Conservation (phyloP, 2,329 filamentous ascomycete genomes). For the Arthrobotrys iridis region DNA sequence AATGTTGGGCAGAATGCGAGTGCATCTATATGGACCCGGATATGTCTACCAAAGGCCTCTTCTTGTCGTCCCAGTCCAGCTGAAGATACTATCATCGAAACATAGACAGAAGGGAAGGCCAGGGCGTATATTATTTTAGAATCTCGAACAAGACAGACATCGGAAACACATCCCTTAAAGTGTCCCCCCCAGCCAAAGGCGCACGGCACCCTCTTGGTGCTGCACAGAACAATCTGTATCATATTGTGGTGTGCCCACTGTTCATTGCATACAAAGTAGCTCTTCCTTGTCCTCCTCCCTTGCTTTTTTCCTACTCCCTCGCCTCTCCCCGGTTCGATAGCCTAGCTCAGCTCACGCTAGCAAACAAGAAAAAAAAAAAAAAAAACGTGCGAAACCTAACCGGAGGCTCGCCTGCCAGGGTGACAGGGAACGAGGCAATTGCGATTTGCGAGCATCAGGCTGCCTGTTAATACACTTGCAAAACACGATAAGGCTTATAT, state of each 20-base stretch:
- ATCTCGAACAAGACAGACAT: constrained; percentile 39
- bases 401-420: constrained; percentile 49
- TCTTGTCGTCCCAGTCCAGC: constrained; percentile 9
- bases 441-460: constrained; percentile 40
- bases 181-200: constrained; percentile 51
- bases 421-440: constrained; percentile 48
- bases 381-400: constrained; percentile 41
- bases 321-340: constrained; percentile 34
- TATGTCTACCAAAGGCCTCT: constrained; percentile 10
- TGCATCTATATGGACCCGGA: constrained; percentile 5
- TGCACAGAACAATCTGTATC: constrained; percentile 17
- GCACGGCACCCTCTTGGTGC: constrained; percentile 46
- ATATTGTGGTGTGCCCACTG: not conserved
- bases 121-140: constrained; percentile 31
- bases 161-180: constrained; percentile 53
- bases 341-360: constrained; percentile 20
- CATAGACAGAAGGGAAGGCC: constrained; percentile 19
- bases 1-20: not conserved
- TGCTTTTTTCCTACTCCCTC: constrained; percentile 41
- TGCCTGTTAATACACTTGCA: constrained; percentile 11
- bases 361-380: not conserved
- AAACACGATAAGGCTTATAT: constrained; percentile 37
- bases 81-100: constrained; percentile 20
- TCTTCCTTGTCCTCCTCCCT: constrained; percentile 18
- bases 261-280: too few species aligned